phyloP scores from a whole-genome alignment of 2,329 filamentous ascomycete species.

The Metarhizium brunneum region DNA sequence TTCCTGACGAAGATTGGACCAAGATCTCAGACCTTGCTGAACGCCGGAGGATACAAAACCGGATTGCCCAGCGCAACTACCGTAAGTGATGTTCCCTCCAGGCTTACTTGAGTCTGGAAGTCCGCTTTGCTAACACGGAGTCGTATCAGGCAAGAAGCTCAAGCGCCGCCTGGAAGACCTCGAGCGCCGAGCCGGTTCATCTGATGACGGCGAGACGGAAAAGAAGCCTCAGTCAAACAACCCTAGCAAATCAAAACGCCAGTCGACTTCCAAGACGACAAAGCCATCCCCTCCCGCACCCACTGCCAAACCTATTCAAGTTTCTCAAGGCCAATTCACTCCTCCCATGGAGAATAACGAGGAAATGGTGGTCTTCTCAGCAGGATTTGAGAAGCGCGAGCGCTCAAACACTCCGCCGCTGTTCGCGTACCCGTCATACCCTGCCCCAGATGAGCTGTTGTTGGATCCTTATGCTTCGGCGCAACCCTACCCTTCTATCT shows the following conservation, averaged over 20 bases:
- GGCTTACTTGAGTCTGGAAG: not conserved
- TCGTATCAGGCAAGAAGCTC: conserved; percentile 69
- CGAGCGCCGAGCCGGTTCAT: conserved; percentile 61
- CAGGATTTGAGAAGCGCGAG: conserved; percentile 52
- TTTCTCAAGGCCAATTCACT: conserved; percentile 47
- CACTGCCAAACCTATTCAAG: conserved; percentile 26
- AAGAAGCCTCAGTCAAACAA: conserved; percentile 24
- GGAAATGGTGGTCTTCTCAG: conserved; percentile 56
- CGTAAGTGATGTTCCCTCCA: conserved; percentile 46
- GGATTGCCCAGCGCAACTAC: conserved; percentile 96
- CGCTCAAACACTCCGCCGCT: conserved; percentile 64
- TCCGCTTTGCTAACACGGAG: not conserved
- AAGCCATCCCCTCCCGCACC: conserved; percentile 18
- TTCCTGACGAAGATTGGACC: conserved; percentile 97
- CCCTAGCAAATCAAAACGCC: conserved; percentile 31
- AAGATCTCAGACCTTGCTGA: conserved; percentile 97
- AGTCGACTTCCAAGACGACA: conserved; percentile 13
- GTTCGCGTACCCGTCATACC: conserved; percentile 58
- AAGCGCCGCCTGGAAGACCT: conserved; percentile 83
- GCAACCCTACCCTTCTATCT: conserved; percentile 42
- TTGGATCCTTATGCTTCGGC: conserved; percentile 50
- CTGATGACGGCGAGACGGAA: conserved; percentile 36
- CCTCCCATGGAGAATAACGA: conserved; percentile 53
- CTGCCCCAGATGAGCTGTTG: conserved; percentile 54
- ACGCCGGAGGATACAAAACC: conserved; percentile 88